phyloP scores from a whole-genome alignment of 768 basidiomycete genomes.

The Trichaptum fuscoviolaceum region DNA sequence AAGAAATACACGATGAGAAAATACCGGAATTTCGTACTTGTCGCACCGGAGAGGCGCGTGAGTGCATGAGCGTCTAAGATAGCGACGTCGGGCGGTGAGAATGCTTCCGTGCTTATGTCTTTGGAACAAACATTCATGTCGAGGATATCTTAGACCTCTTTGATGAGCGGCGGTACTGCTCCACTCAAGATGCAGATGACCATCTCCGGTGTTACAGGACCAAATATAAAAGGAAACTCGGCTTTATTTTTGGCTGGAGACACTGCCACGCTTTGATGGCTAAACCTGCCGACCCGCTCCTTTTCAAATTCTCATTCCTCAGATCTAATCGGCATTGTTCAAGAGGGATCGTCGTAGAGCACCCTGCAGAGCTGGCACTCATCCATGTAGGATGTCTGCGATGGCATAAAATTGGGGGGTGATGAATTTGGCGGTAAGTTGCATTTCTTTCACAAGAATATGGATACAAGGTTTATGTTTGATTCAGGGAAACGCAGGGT shows the following conservation, averaged over 20 bases:
- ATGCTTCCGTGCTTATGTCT: neutral
- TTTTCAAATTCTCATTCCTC: neutral
- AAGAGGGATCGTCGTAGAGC: neutral
- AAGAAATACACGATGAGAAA: neutral
- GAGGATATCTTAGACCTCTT: neutral
- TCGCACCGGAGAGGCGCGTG: neutral
- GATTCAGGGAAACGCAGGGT: neutral
- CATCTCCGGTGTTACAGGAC: neutral
- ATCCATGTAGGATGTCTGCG: too few relatives aligned
- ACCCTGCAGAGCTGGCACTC: neutral
- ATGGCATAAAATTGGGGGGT: too few relatives aligned
- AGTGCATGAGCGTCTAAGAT: neutral
- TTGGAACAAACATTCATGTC: neutral
- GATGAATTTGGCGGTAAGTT: too few relatives aligned
- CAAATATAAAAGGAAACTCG: neutral
- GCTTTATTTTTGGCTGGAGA: neutral
- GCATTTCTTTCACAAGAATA: neutral
- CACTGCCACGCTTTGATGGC: neutral
- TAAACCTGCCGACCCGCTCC: neutral
- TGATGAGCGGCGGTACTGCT: neutral
- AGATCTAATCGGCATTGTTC: neutral
- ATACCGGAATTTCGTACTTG: neutral
- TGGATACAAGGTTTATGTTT: neutral
- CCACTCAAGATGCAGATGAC: conserved; percentile 1
- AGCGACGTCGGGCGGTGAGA: neutral